phyloP scores from a whole-genome alignment of 768 basidiomycete species.

The Psilocybe sp. region DNA sequence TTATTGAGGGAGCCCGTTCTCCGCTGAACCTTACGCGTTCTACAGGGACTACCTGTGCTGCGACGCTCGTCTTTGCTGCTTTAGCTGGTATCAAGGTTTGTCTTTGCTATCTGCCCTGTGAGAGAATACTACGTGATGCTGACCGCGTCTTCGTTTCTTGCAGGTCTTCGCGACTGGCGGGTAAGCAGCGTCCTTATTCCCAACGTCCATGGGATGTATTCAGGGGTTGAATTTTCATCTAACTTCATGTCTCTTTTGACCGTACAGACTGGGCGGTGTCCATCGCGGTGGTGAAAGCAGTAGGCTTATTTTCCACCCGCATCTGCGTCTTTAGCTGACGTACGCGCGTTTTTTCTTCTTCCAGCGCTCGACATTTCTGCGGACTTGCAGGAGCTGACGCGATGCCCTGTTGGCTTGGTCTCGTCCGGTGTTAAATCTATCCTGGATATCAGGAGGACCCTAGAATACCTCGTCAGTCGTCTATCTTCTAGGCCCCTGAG shows the following conservation, averaged over 20 bases:
- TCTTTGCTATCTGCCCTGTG: background rate
- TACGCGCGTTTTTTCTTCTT: background rate
- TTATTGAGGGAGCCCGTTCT: background rate
- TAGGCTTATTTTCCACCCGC: slow-evolving; percentile 10
- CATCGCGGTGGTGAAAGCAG: slow-evolving; percentile 49
- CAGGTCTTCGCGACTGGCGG: slow-evolving; percentile 93
- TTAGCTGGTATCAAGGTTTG: slow-evolving; percentile 82
- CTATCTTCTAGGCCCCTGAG: background rate
- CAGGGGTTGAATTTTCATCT: background rate
- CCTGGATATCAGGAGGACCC: slow-evolving; percentile 86
- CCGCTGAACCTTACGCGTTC: background rate
- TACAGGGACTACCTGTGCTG: slow-evolving; percentile 66
- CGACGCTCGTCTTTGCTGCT: slow-evolving; percentile 72
- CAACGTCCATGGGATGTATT: background rate
- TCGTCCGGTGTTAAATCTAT: slow-evolving; percentile 96
- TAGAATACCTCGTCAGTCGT: slow-evolving; percentile 68
- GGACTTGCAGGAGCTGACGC: slow-evolving; percentile 84
- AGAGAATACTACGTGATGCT: background rate
- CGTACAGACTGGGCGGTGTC: slow-evolving; percentile 29
- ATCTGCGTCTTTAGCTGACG: background rate
- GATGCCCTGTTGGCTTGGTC: slow-evolving; percentile 88
- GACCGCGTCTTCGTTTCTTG: background rate
- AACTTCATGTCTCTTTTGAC: background rate
- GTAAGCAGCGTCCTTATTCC: slow-evolving; percentile 37
- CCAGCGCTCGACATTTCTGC: slow-evolving; percentile 94